Base-by-base conservation (phyloP, 148 eudicot species). In the Camellia japonica region DNA sequence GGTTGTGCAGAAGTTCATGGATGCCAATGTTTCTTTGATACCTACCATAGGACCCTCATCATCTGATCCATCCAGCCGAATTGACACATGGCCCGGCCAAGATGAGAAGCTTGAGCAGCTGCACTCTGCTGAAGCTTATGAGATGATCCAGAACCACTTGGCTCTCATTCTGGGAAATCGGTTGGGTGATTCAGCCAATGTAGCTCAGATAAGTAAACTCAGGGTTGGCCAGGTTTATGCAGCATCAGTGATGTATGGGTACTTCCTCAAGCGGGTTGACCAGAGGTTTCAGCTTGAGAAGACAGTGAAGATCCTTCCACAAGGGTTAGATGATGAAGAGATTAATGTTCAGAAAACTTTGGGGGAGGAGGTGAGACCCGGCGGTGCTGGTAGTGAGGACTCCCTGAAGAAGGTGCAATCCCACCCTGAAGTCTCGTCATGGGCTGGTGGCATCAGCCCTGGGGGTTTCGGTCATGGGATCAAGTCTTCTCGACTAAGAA, bases 141-240 rank as follows among this genome's bases (percentile, higher is more conserved):
- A 96, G 83, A 93, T 96, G 99, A 96, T 96, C 77, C 92, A 91
- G 62, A 92, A 92, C 73, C 99, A 96, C 82, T 89, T 96, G 63
- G 74, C 98, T 71, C 90, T 96, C n/a, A 91, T 96, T 81, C 92
- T 96, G 2, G 99, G 99, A 43, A 89, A 90, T 64, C 90, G 97
- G 14, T 42, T 84, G 52, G 85, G 87, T 13, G 97, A 96, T 80
- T 79, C 92, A 56, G 76, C 79, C 56, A 87, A 98, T 16, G 87
- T 92, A 10, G 93, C 95, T 8, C 87, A 94, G 80, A 87, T 96
- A 73, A 96, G 99, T 91, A 96, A 92, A 79, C 88, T 92, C 38
- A 82, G 94, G 74, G 93, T 94, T 14, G 99, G 99, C 20, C 99
- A 96, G 71, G 98, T 94, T 16, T 96, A 96, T 84, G 99, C 99